A percentile compares a stretch with the other conserved stretches of the same genome.
Conservation (phyloP, 2,329 filamentous ascomycete genomes). For the Paracamarosporium sp. region DNA sequence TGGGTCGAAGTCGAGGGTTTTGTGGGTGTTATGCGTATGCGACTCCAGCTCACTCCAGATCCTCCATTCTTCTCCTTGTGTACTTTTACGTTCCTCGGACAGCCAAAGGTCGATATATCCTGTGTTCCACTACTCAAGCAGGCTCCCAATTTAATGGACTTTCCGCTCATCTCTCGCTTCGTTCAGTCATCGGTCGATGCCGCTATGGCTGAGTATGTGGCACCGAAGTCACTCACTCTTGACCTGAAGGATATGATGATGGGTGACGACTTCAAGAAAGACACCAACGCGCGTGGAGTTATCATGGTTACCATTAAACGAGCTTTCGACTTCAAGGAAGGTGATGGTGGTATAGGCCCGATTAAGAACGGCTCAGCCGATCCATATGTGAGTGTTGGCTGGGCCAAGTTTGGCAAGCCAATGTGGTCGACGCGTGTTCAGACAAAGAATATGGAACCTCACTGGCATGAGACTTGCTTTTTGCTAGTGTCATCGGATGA, state of each 20-base stretch:
- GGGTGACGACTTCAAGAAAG: constrained; percentile 80
- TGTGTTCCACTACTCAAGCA: constrained; percentile 74
- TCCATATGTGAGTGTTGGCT: constrained; percentile 74
- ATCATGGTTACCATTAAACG: constrained; percentile 70
- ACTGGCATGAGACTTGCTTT: constrained; percentile 74
- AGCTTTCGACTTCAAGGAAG: constrained; percentile 74
- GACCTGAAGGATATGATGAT: constrained; percentile 80
- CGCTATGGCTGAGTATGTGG: constrained; percentile 76
- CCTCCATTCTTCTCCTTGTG: constrained; percentile 79
- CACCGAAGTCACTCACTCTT: constrained; percentile 75
- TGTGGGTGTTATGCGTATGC: constrained; percentile 72
- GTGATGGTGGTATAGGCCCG: constrained; percentile 68
- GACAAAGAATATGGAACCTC: constrained; percentile 69
- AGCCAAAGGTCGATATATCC: constrained; percentile 74
- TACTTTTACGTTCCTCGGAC: constrained; percentile 76
- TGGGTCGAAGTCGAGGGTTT: constrained; percentile 79
- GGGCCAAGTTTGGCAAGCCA: constrained; percentile 79
- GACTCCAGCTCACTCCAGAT: constrained; percentile 76
- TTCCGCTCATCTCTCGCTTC: constrained; percentile 76
- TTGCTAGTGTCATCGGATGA: constrained; percentile 75
- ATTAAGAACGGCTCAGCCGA: constrained; percentile 69
- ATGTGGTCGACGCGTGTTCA: constrained; percentile 72
- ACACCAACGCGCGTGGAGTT: constrained; percentile 69
- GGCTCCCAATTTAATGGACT: constrained; percentile 75
- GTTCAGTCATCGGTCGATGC: constrained; percentile 78